Conservation (phyloP, 805 yeast species). For the Zygosaccharomyces lentus region DNA sequence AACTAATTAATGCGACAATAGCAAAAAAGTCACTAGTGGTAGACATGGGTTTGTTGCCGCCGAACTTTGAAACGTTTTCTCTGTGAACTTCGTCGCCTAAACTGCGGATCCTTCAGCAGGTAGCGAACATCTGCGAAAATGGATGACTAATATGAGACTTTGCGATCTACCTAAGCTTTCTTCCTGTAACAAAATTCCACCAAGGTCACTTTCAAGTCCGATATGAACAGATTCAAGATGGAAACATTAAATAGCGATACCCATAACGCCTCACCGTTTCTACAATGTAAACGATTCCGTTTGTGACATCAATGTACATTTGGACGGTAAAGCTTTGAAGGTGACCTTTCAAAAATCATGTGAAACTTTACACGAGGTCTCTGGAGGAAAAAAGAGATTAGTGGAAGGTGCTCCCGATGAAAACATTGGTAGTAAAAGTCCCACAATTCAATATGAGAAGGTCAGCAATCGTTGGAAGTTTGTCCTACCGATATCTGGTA, state of each 20-base stretch:
- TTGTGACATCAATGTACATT: constrained; percentile 67
- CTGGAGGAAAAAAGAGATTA: constrained; percentile 46
- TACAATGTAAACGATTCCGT: constrained; percentile 95
- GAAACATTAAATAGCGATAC: constrained; percentile 75
- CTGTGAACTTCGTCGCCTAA: constrained; percentile 79
- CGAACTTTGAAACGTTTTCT: constrained; percentile 91
- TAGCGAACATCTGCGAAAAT: constrained; percentile 68
- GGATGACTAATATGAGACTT: constrained; percentile 82
- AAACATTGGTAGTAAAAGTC: constrained; percentile 37
- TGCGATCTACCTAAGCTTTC: constrained; percentile 73
- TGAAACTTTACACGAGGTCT: constrained; percentile 83
- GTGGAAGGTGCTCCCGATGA: constrained; percentile 37
- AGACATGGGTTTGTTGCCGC: constrained; percentile 99
- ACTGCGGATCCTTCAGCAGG: constrained; percentile 73
- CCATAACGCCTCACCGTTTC: constrained; percentile 79
- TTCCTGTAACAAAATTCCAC: constrained; percentile 50
- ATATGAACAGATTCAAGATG: constrained; percentile 80
- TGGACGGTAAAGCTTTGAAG: constrained; percentile 69
- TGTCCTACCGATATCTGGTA: constrained; percentile 91
- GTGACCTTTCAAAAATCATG: constrained; percentile 81
- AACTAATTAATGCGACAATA: constrained; percentile 91
- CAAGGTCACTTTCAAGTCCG: constrained; percentile 83
- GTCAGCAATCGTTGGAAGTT: constrained; percentile 91
- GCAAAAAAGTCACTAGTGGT: constrained; percentile 96
- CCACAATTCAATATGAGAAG: constrained; percentile 71